phyloP scores from a whole-genome alignment of 331 rosid genomes.

The Ulmus americana region DNA sequence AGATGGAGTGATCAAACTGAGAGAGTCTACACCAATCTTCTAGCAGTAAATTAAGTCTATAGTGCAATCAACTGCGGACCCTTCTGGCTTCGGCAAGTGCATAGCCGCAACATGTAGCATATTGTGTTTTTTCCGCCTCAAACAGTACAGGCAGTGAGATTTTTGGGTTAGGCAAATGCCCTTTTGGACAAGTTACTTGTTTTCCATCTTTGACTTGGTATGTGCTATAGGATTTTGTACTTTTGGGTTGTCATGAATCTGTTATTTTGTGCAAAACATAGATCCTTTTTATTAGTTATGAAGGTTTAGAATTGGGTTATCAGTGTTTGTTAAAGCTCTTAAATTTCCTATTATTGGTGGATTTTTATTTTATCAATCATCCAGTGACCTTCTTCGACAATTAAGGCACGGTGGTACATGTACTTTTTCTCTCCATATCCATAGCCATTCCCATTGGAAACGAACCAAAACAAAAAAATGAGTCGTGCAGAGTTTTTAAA shows the following conservation, averaged over 20 bases:
- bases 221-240: background rate
- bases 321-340: background rate
- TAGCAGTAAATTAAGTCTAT: background rate
- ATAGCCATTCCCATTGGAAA: no score
- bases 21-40: conserved; percentile 1
- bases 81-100: background rate
- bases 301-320: background rate
- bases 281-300: background rate
- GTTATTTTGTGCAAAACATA: background rate
- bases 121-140: background rate
- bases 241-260: background rate
- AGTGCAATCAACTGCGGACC: background rate
- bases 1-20: conserved; percentile 26
- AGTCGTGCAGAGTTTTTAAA: no score
- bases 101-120: conserved; percentile 7
- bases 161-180: conserved; percentile 8
- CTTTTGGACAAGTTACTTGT: background rate
- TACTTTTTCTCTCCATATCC: no score
- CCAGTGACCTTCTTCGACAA: no score
- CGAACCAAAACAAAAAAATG: no score
- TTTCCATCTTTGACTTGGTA: background rate
- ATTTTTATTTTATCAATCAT: background rate
- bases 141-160: conserved; percentile 19
- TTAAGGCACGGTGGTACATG: no score
- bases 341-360: background rate